phyloP scores from a whole-genome alignment of 2,329 filamentous ascomycete species.

The Aureobasidium vineae region DNA sequence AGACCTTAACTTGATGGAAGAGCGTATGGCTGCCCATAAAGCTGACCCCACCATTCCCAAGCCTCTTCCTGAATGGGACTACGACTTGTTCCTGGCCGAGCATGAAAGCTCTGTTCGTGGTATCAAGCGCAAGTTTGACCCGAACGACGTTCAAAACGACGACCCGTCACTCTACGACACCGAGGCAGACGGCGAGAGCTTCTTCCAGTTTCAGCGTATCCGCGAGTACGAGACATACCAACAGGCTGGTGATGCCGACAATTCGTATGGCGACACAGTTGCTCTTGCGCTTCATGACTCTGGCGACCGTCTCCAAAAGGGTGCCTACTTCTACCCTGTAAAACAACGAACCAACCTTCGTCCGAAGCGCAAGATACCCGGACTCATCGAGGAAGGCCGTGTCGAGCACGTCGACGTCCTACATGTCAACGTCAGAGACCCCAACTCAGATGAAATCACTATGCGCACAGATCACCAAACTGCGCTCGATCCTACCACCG shows the following conservation, averaged over 20 bases:
- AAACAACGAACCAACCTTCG: constrained; percentile 55
- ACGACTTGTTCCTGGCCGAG: constrained; percentile 59
- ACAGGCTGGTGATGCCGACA: constrained; percentile 52
- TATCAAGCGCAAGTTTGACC: constrained; percentile 57
- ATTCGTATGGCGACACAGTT: constrained; percentile 55
- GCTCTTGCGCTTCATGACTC: constrained; percentile 58
- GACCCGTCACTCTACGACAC: constrained; percentile 52
- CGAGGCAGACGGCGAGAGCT: constrained; percentile 38
- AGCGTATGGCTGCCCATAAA: constrained; percentile 49
- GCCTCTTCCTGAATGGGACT: constrained; percentile 57
- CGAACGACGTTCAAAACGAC: constrained; percentile 54
- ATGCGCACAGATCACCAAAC: constrained; percentile 41
- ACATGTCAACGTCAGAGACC: constrained; percentile 53
- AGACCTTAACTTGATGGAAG: constrained; percentile 45
- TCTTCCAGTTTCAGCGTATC: constrained; percentile 56
- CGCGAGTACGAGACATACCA: constrained; percentile 61
- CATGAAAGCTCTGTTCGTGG: constrained; percentile 49
- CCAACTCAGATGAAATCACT: constrained; percentile 50
- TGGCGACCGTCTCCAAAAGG: constrained; percentile 49
- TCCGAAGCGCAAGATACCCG: constrained; percentile 48
- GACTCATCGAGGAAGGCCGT: constrained; percentile 39
- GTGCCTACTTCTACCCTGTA: constrained; percentile 63
- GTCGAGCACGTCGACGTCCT: constrained; percentile 53
- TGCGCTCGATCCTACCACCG: constrained; percentile 25
- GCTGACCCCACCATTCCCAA: constrained; percentile 52